Base-by-base conservation (phyloP, 2,329 filamentous ascomycete genomes). In the Neofusicoccum sp. region DNA sequence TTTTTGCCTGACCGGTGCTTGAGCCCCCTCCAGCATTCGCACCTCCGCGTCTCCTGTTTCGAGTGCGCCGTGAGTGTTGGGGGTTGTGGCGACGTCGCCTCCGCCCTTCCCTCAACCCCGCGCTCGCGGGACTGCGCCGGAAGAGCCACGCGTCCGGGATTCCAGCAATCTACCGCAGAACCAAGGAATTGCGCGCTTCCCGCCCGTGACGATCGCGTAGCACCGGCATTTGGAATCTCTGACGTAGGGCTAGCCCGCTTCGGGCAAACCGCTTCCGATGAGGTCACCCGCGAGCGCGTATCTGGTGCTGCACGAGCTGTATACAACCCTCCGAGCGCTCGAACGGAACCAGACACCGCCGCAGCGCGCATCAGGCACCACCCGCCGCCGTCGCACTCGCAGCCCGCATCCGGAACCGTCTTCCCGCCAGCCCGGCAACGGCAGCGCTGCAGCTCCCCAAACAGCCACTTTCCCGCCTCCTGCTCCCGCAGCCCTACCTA, bases 231-330 rank as follows among this genome's bases (percentile, higher is more conserved):
- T 56, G 51, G 51, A 56, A 56, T 56, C 38, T 43, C 26, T 43
- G 51, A 56, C 51, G 51, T 56, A 33, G 31, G n/a, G 51, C 51
- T 56, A 56, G 51, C 51, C 51, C 38, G 36, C 51, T 43, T 51
- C 38, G 26, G 51, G 38, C 49, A 54, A 30, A 11, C 5, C 49
- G 7, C 14, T 43, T 43, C 51, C 51, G 51, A 43, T 28, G 33
- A 26, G 31, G 48, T 53, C 34, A 53, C 24, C 47, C 31, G 34
- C 31, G 33, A 20, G 20, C 14, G 49, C 49, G 38, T 41, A 53
- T 20, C 49, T 8, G 16, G 24, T 16, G 5, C 48, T 51, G 38
- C 34, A 53, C 24, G n/a, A 6, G 3, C 48, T n/a, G 16, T 53
- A 53, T 53, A 53, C 48, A 40, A 30, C 48, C 34, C 48, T 53